Evolutionary conservation across 306 rosid genomes (phyloP).

Genomic region (Echinosophora koreensis): DNA sequence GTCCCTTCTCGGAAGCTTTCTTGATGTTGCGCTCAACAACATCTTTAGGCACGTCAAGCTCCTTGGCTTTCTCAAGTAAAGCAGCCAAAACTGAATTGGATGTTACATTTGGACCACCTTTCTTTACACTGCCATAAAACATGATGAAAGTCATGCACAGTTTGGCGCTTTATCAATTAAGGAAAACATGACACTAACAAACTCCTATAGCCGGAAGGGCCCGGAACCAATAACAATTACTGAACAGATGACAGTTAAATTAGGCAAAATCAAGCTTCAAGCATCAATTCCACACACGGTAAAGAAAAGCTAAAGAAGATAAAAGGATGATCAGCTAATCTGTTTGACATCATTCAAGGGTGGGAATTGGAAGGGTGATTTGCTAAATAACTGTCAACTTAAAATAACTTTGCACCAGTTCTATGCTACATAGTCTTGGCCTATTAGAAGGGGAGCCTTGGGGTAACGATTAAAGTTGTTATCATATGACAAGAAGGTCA

Average conservation of each 20-base stretch:
- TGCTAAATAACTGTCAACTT: not conserved
- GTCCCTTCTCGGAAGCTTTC: conserved; percentile 91
- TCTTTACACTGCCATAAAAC: conserved; percentile 66
- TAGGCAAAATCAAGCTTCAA: not conserved
- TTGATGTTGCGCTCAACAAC: conserved; percentile 89
- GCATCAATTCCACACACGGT: conserved; percentile 3
- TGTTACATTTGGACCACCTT: conserved; percentile 80
- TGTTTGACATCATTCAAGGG: not conserved
- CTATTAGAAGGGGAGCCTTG: too few species aligned
- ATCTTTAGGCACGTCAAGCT: conserved; percentile 93
- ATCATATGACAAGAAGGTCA: too few species aligned
- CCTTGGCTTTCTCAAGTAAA: conserved; percentile 88
- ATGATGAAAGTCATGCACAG: conserved; percentile 32
- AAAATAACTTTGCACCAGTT: conserved; percentile 25
- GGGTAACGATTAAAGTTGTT: too few species aligned
- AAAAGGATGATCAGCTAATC: not conserved
- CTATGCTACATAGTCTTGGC: not conserved
- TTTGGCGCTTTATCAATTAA: conserved; percentile 6
- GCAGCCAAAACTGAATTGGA: conserved; percentile 78
- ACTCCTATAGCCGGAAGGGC: conserved; percentile 12
- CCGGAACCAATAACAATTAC: not conserved
- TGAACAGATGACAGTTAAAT: conserved; percentile 3
- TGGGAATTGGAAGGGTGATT: not conserved
- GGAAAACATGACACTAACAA: conserved; percentile 24
- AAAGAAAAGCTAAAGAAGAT: conserved; percentile 3